phyloP scores from a whole-genome alignment of 352 stramenopile genomes.

The Phytophthora cryptogea region DNA sequence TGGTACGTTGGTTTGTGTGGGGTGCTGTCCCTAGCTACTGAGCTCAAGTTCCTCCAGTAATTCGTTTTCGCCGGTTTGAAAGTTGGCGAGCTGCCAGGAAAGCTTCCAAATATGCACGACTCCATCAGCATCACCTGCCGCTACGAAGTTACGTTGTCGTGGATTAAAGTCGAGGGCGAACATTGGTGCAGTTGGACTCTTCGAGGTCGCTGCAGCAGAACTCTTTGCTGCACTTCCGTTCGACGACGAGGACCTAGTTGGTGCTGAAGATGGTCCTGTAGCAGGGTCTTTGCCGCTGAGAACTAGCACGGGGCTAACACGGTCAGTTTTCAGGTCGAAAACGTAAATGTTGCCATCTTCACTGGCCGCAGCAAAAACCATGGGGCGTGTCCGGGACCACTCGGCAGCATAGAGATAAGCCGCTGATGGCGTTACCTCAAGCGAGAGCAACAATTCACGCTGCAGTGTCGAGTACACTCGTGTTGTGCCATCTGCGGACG shows the following conservation, averaged over 20 bases:
- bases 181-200: constrained; percentile 37
- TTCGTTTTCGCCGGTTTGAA: constrained; percentile 68
- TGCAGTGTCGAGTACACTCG: constrained; percentile 78
- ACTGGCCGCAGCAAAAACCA: constrained; percentile 71
- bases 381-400: constrained; percentile 77
- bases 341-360: constrained; percentile 80
- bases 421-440: constrained; percentile 70
- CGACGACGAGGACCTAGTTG: constrained; percentile 11
- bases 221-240: constrained; percentile 7
- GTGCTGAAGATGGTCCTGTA: constrained; percentile 11
- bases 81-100: constrained; percentile 78
- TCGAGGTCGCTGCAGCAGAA: constrained; percentile 6
- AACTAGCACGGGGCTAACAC: constrained; percentile 44
- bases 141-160: constrained; percentile 85
- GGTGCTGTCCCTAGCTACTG: constrained; percentile 15
- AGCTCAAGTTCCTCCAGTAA: constrained; percentile 52
- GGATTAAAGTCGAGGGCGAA: constrained; percentile 82
- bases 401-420: constrained; percentile 75
- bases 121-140: constrained; percentile 62
- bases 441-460: constrained; percentile 56
- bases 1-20: constrained; percentile 8
- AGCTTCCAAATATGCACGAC: constrained; percentile 86
- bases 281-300: constrained; percentile 46
- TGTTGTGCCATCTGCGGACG: constrained; percentile 76
- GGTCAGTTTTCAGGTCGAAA: constrained; percentile 73